A percentile compares a stretch with the other conserved stretches of the same genome.
Conservation (phyloP, 768 basidiomycete genomes). For the Xanthoconium stramineum region DNA sequence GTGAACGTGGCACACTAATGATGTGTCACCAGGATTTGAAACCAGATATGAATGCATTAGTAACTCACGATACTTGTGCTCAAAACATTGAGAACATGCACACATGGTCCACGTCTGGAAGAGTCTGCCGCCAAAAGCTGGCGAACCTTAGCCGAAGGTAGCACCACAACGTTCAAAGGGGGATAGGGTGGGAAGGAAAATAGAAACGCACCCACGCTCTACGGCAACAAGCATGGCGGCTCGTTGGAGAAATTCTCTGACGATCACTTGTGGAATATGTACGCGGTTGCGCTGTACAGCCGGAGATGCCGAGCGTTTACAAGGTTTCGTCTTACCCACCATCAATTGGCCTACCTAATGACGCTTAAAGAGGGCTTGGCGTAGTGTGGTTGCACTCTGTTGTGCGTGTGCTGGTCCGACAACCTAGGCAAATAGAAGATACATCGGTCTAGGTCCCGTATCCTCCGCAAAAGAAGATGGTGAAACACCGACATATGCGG, state of each 20-base stretch:
- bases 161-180: not conserved
- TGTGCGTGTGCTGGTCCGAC: too few relatives aligned
- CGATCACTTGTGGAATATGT: slow-evolving; percentile 1
- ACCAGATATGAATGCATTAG: not conserved
- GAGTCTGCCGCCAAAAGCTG: not conserved
- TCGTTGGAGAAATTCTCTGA: not conserved
- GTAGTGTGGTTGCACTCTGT: too few relatives aligned
- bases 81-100: too few relatives aligned
- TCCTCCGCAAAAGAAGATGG: not conserved
- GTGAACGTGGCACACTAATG: not conserved
- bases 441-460: too few relatives aligned
- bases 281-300: not conserved
- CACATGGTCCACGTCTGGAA: not conserved
- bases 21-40: not conserved
- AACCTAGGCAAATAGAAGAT: too few relatives aligned
- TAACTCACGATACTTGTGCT: not conserved
- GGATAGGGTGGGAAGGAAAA: slow-evolving; percentile 5
- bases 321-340: not conserved
- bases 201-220: not conserved
- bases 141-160: slow-evolving; percentile 1
- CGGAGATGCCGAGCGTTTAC: not conserved
- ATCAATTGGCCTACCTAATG: not conserved
- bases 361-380: not conserved
- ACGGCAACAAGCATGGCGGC: not conserved
- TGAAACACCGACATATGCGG: not conserved